A percentile compares a stretch with the other conserved stretches of the same genome.
Evolutionary conservation across 78 protist genomes (phyloP).

Genomic region (Monosiga brevicollis): DNA sequence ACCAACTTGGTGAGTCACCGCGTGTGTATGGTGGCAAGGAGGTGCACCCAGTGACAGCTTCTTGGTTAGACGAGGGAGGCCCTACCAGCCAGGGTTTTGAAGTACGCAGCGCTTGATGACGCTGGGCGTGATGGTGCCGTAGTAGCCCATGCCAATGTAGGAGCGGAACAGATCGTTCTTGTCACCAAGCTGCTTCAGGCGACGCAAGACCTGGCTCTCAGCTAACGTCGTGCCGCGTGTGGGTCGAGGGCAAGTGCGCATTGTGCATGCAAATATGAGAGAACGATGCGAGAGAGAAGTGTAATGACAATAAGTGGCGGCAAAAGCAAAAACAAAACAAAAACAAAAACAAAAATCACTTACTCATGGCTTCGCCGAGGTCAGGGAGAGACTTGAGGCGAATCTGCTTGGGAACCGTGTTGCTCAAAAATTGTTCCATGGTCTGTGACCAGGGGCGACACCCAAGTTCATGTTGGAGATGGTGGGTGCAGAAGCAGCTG

Average conservation of each 20-base stretch:
- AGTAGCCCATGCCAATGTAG: conserved; percentile 72
- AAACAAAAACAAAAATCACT: too few relatives aligned
- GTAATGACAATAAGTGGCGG: too few relatives aligned
- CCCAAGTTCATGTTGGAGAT: too few relatives aligned
- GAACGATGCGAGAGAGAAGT: too few relatives aligned
- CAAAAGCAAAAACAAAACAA: too few relatives aligned
- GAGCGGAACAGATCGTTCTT: conserved; percentile 51
- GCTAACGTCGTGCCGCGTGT: neutral
- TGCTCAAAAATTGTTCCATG: too few relatives aligned
- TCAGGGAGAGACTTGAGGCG: neutral
- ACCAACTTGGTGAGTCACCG: too few relatives aligned
- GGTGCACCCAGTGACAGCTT: too few relatives aligned
- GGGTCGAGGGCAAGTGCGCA: neutral
- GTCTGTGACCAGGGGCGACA: too few relatives aligned
- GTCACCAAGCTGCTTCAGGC: conserved; percentile 5
- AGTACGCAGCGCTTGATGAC: conserved; percentile 87
- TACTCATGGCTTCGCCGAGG: neutral
- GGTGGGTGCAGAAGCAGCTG: too few relatives aligned
- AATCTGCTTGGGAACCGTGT: neutral
- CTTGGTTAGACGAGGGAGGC: too few relatives aligned
- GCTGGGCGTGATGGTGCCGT: conserved; percentile 69
- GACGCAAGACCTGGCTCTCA: conserved; percentile 24
- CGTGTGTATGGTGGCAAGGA: too few relatives aligned
- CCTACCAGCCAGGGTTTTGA: conserved; percentile 98
- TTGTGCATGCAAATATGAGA: neutral